phyloP scores from a whole-genome alignment of 2,329 filamentous ascomycete species.

The Onygenales sp. region DNA sequence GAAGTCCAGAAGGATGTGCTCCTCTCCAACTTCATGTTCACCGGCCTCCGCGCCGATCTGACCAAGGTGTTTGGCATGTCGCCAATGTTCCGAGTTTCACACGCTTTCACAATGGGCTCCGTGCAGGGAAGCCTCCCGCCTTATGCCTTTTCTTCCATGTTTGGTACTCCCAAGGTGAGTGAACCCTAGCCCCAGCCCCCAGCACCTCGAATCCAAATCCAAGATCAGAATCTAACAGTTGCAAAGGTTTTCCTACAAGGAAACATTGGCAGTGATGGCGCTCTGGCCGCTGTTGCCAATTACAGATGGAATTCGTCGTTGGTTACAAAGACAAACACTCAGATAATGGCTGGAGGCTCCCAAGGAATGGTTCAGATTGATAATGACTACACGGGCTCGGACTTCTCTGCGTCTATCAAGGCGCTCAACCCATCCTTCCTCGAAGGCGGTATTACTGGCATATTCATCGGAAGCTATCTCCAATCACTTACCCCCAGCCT shows the following conservation, averaged over 20 bases:
- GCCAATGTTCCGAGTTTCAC: conserved; percentile 93
- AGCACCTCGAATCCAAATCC: neutral
- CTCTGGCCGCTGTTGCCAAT: conserved; percentile 83
- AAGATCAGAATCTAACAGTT: conserved; percentile 8
- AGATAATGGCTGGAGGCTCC: conserved; percentile 65
- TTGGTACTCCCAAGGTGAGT: conserved; percentile 82
- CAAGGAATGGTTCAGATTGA: conserved; percentile 90
- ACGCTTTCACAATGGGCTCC: conserved; percentile 87
- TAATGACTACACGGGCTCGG: conserved; percentile 85
- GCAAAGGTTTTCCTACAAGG: conserved; percentile 85
- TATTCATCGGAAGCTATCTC: conserved; percentile 91
- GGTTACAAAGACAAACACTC: conserved; percentile 78
- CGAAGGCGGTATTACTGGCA: conserved; percentile 86
- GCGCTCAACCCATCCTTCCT: conserved; percentile 90
- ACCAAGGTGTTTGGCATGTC: conserved; percentile 93
- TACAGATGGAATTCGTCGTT: conserved; percentile 74
- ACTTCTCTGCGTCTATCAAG: conserved; percentile 91
- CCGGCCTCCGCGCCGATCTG: conserved; percentile 87
- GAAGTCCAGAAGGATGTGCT: conserved; percentile 96
- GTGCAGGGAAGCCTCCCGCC: conserved; percentile 69
- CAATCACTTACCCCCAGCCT: conserved; percentile 84
- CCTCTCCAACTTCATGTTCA: conserved; percentile 94
- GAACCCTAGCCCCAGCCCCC: no score
- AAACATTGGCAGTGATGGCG: conserved; percentile 85
- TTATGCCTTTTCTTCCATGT: conserved; percentile 89